Evolutionary conservation across 495 filamentous ascomycete species (phyloP), one percentile per base, ranked within the genome.

Genomic region (Venustampulla echinocandica): DNA sequence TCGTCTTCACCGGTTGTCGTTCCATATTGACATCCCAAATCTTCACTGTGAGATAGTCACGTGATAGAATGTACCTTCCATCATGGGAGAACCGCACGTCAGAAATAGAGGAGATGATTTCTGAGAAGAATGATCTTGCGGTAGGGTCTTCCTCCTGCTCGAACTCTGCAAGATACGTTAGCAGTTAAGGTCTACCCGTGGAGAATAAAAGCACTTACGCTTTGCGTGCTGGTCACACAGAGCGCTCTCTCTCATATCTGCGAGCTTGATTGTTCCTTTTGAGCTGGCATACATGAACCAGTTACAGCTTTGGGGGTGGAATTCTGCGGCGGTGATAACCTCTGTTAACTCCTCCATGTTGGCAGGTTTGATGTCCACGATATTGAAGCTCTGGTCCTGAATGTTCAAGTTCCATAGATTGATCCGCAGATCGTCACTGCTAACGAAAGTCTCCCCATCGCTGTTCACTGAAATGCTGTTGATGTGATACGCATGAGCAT

Each of bases 1-100:
- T 98, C 10, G 93, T 97, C 74, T 98, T 98, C 49, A 98, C 77
- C 0, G 92, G 92, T 50, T 92, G 86, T 23, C 86, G 77, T 65
- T 98, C 92, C 92, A 96, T 98, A 64, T 90, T 93, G 54, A 98
- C 89, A 62, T 98, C 92, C 92, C 92, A 98, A 56, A 98, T 97
- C 73, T 98, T 98, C 58, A 98, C 92, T 1, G 92, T 98, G 49
- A 98, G 71, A 65, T 98, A 98, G 64, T 98, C 92, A 46, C 92
- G 83, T 4, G 92, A 98, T 25, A 98, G 81, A 51, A 98, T 97
- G 68, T 97, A 97, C 44, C 89, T 78, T 56, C 92, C 92, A 60
- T 98, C 92, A 52, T 87, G 78, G 17, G 92, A 96, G 66, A 98
- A 98, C 42, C 92, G 85, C 35, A 98, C 92, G 60, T 98, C 92